Evolutionary conservation across 2,329 filamentous ascomycete species (phyloP).

Genomic region (Teratosphaeria zuluensis): DNA sequence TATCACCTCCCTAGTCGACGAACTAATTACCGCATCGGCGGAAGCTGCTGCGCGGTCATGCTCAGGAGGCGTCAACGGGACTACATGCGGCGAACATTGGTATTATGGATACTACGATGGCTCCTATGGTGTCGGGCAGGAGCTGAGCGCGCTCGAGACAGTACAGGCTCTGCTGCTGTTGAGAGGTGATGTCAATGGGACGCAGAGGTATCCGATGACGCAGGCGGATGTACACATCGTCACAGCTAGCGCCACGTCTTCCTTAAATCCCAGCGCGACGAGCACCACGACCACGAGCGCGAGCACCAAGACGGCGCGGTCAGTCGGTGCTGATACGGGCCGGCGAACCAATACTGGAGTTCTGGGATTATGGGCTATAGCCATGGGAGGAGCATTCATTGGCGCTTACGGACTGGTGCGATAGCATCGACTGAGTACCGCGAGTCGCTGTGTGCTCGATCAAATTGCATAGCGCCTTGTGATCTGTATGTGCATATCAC

Average conservation of each 20-base stretch:
- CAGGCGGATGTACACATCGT: neutral
- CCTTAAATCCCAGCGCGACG: neutral
- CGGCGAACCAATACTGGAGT: neutral
- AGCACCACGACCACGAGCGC: neutral
- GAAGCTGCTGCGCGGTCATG: conserved; percentile 35
- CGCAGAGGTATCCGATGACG: conserved; percentile 2
- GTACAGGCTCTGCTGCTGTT: conserved; percentile 32
- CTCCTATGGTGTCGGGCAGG: conserved; percentile 33
- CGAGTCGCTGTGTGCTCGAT: no score
- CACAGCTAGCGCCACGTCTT: neutral
- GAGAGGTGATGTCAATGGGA: conserved; percentile 2
- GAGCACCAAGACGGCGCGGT: neutral
- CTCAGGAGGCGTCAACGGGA: conserved; percentile 30
- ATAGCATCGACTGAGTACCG: no score
- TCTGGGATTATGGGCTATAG: no score
- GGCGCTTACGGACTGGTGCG: no score
- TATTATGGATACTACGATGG: conserved; percentile 34
- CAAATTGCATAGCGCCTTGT: no score
- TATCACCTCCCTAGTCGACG: conserved; percentile 29
- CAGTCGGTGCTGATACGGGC: neutral
- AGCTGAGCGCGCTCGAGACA: conserved; percentile 36
- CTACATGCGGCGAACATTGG: conserved; percentile 38
- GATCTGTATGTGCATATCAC: no score
- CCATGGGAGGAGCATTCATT: no score
- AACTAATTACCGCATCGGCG: conserved; percentile 32